These are phyloP conservation scores for Podaxis pistillaris DNA, from an alignment of 768 basidiomycete species.

Conservation along the genomic window DNA sequence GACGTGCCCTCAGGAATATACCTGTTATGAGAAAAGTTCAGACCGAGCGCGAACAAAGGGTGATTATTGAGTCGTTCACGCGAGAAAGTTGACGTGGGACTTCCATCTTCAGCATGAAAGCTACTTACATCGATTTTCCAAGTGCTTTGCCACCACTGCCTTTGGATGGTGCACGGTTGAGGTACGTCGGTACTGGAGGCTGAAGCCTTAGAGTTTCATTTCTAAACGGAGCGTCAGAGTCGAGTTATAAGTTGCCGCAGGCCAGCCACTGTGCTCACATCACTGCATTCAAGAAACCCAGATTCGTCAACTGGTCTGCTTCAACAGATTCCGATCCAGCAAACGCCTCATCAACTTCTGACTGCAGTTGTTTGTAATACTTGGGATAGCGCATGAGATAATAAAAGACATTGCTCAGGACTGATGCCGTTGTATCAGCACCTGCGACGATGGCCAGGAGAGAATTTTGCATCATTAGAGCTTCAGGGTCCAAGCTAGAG, in stretches of 20 bases:
- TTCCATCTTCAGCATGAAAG: background rate
- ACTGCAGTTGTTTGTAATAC: constrained; percentile 21
- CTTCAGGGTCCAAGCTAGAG: constrained; percentile 5
- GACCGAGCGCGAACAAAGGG: background rate
- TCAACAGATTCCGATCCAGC: constrained; percentile 15
- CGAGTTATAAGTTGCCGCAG: background rate
- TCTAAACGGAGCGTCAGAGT: constrained; percentile 17
- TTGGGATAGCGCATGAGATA: constrained; percentile 24
- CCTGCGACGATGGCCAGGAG: constrained; percentile 30
- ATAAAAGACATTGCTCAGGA: constrained; percentile 25
- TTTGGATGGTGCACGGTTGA: constrained; percentile 29
- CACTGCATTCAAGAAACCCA: constrained; percentile 32
- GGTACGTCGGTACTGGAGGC: constrained; percentile 32
- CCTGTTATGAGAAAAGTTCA: constrained; percentile 17
- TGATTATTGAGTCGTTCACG: background rate
- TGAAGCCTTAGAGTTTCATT: constrained; percentile 37
- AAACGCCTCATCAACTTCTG: constrained; percentile 25
- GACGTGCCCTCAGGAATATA: constrained; percentile 39
- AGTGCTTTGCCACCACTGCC: constrained; percentile 30
- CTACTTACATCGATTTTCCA: constrained; percentile 18
- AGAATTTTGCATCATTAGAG: constrained; percentile 21
- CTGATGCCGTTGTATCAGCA: constrained; percentile 29
- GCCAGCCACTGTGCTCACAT: constrained; percentile 25
- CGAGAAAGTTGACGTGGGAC: background rate
- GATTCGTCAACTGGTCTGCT: constrained; percentile 19